phyloP scores from a whole-genome alignment of 352 stramenopile genomes.

The Saprolegnia diclina region DNA sequence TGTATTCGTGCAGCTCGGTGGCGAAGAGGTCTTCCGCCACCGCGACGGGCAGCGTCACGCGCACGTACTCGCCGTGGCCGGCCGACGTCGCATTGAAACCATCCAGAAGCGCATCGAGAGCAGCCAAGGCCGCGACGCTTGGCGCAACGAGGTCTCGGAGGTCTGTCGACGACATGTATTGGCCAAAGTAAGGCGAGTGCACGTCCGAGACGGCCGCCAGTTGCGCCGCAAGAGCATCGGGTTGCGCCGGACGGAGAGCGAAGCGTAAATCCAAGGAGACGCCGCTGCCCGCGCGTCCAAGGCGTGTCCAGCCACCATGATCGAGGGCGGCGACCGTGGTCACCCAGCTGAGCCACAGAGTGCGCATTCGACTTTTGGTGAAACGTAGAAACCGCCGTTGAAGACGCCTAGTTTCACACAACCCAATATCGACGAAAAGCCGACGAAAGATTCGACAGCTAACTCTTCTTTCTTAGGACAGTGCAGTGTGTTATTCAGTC shows the following conservation, averaged over 20 bases:
- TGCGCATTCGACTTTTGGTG: not conserved
- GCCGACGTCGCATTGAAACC: conserved; percentile 27
- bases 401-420: not conserved
- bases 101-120: conserved; percentile 30
- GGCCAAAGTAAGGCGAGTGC: conserved; percentile 41
- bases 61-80: conserved; percentile 42
- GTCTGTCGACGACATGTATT: conserved; percentile 36
- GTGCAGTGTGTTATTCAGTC: no score
- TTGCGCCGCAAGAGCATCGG: conserved; percentile 32
- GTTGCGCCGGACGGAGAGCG: conserved; percentile 10
- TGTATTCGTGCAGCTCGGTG: conserved; percentile 53
- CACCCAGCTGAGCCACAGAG: not conserved
- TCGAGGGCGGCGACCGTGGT: not conserved
- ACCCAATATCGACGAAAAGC: not conserved
- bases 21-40: conserved; percentile 49
- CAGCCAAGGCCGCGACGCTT: conserved; percentile 22
- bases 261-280: conserved; percentile 6
- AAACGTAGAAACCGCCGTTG: not conserved
- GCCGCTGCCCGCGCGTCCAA: not conserved
- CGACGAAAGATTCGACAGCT: not conserved
- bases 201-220: conserved; percentile 46
- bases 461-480: no score
- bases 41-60: conserved; percentile 35
- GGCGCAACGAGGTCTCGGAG: conserved; percentile 42
- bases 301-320: not conserved